These are phyloP conservation scores for Xylaria cubensis DNA, from an alignment of 495 filamentous ascomycete genomes.

Conservation along the genomic window DNA sequence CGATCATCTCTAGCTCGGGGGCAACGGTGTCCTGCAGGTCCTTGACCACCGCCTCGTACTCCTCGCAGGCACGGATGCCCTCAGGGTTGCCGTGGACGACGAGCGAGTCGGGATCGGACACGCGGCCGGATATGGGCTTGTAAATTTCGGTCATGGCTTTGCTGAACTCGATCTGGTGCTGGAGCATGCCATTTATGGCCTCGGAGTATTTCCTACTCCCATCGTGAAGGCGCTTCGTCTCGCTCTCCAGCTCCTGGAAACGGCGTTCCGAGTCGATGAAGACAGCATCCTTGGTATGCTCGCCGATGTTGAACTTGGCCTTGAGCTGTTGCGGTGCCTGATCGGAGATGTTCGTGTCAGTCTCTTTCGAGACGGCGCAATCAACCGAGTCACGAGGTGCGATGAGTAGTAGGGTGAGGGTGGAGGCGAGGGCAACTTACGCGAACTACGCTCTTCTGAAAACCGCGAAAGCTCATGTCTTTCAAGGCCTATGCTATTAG, in stretches of 20 bases:
- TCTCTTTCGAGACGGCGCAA: constrained; percentile 12
- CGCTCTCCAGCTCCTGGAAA: constrained; percentile 91
- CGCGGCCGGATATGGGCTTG: constrained; percentile 94
- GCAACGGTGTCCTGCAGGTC: constrained; percentile 87
- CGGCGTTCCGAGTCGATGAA: constrained; percentile 94
- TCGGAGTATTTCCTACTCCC: constrained; percentile 95
- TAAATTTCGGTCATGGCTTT: constrained; percentile 95
- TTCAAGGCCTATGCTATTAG: neutral
- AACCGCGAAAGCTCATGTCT: constrained; percentile 95
- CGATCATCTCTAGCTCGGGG: constrained; percentile 98
- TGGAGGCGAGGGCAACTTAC: constrained; percentile 55
- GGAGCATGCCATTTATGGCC: constrained; percentile 97
- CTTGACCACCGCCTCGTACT: constrained; percentile 90
- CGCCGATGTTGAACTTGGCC: constrained; percentile 90
- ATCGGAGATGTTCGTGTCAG: constrained; percentile 15
- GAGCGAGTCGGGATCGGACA: constrained; percentile 89
- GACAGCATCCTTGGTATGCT: constrained; percentile 90
- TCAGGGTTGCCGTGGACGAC: constrained; percentile 86
- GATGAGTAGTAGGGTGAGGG: neutral
- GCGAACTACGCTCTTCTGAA: constrained; percentile 85
- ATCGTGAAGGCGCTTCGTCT: constrained; percentile 96
- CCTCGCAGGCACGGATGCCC: constrained; percentile 93
- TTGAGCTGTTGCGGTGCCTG: constrained; percentile 92
- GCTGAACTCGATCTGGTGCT: constrained; percentile 98
- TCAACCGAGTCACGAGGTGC: neutral